Percentiles rank a stretch among this genome's conserved stretches.
Conservation (phyloP, 179 eudicot species). For the Camellia oleifera region DNA sequence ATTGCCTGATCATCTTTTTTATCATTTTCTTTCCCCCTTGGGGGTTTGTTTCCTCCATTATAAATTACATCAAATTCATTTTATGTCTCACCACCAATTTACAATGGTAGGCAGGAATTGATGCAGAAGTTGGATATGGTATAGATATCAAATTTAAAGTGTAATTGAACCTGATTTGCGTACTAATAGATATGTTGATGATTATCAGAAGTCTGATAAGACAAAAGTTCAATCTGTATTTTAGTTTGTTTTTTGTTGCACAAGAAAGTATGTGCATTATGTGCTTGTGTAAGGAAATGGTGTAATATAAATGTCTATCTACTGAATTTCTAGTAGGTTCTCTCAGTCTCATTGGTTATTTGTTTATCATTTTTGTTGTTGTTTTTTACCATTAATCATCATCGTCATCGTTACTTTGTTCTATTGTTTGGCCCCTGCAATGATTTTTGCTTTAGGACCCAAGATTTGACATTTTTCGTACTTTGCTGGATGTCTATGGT, state of each 20-base stretch:
- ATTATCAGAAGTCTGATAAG: neutral
- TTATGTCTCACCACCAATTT: neutral
- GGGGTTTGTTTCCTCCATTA: neutral
- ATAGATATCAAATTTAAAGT: neutral
- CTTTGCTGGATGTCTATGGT: neutral
- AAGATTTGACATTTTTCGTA: too few species aligned
- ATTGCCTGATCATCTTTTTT: neutral
- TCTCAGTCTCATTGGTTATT: neutral
- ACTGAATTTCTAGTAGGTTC: too few species aligned
- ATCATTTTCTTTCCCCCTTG: neutral
- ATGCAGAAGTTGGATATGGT: neutral
- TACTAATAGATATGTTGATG: neutral
- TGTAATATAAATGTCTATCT: neutral
- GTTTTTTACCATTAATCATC: neutral
- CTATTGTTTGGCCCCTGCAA: neutral
- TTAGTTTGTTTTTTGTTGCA: neutral
- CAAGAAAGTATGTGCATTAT: neutral
- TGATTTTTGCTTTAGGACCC: neutral
- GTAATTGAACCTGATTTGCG: neutral
- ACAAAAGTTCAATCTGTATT: neutral
- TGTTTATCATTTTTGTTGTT: neutral
- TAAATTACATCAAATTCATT: neutral
- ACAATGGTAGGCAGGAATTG: neutral
- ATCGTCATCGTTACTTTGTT: neutral
- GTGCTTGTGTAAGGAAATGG: neutral